Evolutionary conservation across 345 rosid genomes (phyloP).

Genomic region (Camelina sativa): DNA sequence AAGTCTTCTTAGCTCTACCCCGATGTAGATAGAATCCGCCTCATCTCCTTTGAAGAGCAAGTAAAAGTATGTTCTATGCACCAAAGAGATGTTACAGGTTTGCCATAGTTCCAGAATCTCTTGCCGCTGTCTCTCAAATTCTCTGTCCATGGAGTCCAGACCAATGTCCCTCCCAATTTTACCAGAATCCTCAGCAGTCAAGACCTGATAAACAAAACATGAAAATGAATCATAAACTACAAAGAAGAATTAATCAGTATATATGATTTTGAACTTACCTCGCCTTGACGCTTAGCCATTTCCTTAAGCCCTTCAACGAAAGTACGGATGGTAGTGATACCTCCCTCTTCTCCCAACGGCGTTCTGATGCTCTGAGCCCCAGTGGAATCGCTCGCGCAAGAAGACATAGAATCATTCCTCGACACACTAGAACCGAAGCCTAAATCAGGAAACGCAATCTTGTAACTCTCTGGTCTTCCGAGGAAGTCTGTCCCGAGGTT

Average conservation of each 20-base stretch:
- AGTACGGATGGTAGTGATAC: constrained; percentile 71
- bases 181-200: constrained; percentile 8
- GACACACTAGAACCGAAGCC: constrained; percentile 53
- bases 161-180: constrained; percentile 57
- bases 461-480: constrained; percentile 69
- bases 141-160: constrained; percentile 59
- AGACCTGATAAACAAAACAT: constrained; percentile 26
- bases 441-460: constrained; percentile 50
- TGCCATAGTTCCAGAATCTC: constrained; percentile 91
- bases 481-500: constrained; percentile 52
- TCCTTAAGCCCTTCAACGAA: constrained; percentile 87
- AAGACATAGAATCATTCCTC: constrained; percentile 82
- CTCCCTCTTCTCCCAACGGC: constrained; percentile 49
- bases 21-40: constrained; percentile 84
- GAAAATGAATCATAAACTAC: neutral
- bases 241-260: constrained; percentile 11
- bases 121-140: constrained; percentile 69
- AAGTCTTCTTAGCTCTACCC: constrained; percentile 92
- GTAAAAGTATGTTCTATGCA: constrained; percentile 92
- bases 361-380: constrained; percentile 38
- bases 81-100: constrained; percentile 73
- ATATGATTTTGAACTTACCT: constrained; percentile 24
- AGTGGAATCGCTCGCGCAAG: constrained; percentile 65
- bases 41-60: constrained; percentile 91
- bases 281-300: constrained; percentile 58